These are phyloP conservation scores for Candida manassasensis DNA, from an alignment of 805 yeast species.

Conservation along the genomic window DNA sequence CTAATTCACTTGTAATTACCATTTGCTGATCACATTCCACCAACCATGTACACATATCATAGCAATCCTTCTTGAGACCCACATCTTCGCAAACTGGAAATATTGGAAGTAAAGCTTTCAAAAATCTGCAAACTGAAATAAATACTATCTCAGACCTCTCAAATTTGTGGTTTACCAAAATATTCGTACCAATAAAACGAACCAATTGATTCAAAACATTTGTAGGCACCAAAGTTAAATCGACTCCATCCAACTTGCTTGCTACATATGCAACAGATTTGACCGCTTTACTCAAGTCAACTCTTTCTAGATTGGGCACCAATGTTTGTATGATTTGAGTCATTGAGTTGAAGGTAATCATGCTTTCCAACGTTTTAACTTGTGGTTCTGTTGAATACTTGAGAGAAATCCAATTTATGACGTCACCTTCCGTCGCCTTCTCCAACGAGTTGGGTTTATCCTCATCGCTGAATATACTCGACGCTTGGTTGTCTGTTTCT, in stretches of 20 bases:
- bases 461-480: slow-evolving; percentile 10
- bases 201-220: slow-evolving; percentile 10
- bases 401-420: neutral
- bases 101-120: slow-evolving; percentile 17
- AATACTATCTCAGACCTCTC: slow-evolving; percentile 41
- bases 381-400: neutral
- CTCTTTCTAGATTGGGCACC: slow-evolving; percentile 1
- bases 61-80: slow-evolving; percentile 36
- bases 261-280: neutral
- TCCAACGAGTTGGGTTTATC: no score
- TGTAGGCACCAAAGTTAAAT: neutral
- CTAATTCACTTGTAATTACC: slow-evolving; percentile 35
- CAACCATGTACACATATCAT: slow-evolving; percentile 47
- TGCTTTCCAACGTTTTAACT: neutral
- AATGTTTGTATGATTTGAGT: slow-evolving; percentile 1
- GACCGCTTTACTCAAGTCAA: neutral
- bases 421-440: neutral
- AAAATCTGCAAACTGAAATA: slow-evolving; percentile 25
- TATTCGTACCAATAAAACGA: slow-evolving; percentile 28
- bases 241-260: neutral
- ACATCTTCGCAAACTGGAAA: slow-evolving; percentile 22
- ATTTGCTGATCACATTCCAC: slow-evolving; percentile 34
- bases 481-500: neutral
- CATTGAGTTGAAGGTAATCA: neutral
- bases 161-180: slow-evolving; percentile 21